Percentiles rank a stretch among this genome's conserved stretches.
Conservation (phyloP, 2,329 filamentous ascomycete species). For the Elsinoe batatas region DNA sequence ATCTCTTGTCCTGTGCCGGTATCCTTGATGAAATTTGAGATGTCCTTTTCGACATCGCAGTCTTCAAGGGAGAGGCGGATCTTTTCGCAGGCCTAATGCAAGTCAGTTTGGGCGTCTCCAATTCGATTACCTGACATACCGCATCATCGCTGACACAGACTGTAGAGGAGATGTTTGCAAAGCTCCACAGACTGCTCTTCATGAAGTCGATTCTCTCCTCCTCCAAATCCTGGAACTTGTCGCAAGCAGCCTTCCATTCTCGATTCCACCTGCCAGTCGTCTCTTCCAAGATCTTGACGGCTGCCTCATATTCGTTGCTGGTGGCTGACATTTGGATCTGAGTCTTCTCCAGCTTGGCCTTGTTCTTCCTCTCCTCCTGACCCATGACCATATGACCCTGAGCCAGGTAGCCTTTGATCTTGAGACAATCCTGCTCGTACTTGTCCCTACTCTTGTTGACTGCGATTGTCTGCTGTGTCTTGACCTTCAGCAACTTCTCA, state of each 20-base stretch:
- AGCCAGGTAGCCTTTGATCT: constrained; percentile 96
- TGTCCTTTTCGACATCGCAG: constrained; percentile 96
- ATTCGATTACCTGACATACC: constrained; percentile 29
- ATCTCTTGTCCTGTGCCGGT: constrained; percentile 92
- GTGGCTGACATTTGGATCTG: constrained; percentile 88
- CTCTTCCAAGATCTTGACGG: constrained; percentile 87
- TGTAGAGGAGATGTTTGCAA: constrained; percentile 93
- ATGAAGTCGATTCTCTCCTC: constrained; percentile 95
- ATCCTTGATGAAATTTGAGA: constrained; percentile 77
- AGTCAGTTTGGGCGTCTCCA: neutral
- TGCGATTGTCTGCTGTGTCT: constrained; percentile 78
- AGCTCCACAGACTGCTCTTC: constrained; percentile 95
- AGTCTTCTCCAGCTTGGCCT: constrained; percentile 96
- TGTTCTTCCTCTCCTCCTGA: constrained; percentile 97
- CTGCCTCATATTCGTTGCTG: constrained; percentile 86
- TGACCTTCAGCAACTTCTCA: constrained; percentile 86
- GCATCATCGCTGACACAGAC: constrained; percentile 96
- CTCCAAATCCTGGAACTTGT: constrained; percentile 97
- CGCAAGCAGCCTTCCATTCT: constrained; percentile 95
- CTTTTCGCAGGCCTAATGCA: constrained; percentile 73
- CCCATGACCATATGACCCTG: constrained; percentile 99
- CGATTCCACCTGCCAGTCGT: constrained; percentile 94
- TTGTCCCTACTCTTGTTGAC: constrained; percentile 95
- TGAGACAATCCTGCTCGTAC: constrained; percentile 94
- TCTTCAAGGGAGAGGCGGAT: constrained; percentile 85